Evolutionary conservation across 352 stramenopile genomes (phyloP).

Genomic region (Hyaloperonospora arabidopsidis): DNA sequence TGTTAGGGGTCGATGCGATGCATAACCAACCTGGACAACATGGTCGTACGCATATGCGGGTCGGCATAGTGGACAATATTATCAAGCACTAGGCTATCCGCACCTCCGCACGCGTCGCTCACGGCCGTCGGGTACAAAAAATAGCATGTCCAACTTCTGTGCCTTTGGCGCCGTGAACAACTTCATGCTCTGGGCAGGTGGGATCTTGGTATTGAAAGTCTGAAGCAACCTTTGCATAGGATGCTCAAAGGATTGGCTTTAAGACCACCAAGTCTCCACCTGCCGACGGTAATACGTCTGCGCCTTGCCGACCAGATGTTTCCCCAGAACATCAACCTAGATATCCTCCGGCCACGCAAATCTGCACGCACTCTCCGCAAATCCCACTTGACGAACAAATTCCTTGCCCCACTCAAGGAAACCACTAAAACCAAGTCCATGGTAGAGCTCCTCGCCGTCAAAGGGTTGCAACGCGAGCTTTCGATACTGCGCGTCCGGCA

Average conservation of each 20-base stretch:
- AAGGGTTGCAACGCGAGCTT: too few relatives aligned
- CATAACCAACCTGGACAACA: too few relatives aligned
- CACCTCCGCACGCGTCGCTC: neutral
- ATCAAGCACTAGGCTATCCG: neutral
- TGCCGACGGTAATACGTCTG: neutral
- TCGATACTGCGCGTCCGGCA: neutral
- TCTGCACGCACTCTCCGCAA: neutral
- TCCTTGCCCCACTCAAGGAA: neutral
- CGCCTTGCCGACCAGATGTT: neutral
- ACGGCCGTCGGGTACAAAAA: neutral
- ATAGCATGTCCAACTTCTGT: neutral
- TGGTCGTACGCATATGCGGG: too few relatives aligned
- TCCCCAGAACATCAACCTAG: neutral
- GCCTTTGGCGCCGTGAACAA: too few relatives aligned
- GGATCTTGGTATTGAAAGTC: too few relatives aligned
- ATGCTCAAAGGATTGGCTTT: neutral
- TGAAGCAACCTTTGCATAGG: too few relatives aligned
- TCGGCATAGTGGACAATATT: neutral
- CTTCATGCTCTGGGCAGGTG: too few relatives aligned
- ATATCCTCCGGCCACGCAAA: neutral
- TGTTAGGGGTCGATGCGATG: too few relatives aligned
- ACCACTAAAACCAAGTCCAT: neutral
- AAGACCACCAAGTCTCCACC: slow-evolving; percentile 1
- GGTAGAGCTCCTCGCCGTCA: too few relatives aligned
- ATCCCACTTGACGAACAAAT: neutral